Base-by-base conservation (phyloP, 768 basidiomycete species). In the Leucocoprinus sp. region DNA sequence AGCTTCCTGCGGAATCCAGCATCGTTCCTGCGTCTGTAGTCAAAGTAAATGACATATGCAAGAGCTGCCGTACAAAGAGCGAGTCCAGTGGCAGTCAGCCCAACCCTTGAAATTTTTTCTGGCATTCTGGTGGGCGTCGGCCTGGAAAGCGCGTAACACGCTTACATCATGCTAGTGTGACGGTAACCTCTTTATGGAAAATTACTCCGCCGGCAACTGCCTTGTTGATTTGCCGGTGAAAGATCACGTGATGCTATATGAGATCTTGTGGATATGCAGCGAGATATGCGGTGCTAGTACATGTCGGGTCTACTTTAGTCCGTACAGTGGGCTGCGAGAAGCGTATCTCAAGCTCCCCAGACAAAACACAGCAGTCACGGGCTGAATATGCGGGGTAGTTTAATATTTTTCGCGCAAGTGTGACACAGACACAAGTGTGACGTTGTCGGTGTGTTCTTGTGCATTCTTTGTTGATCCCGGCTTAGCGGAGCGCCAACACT, bases 31-130 rank as follows among this genome's bases (percentile, higher is more conserved):
- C 96, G 82, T 69, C 78, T 88, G 70, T 95, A 82, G 72, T 99
- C 96, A 57, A 97, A 99, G 67, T 92, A 97, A 43, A 79, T 74
- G 23, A 86, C 91, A 63, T 97, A 98, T 18, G 81, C 90, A 27
- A 86, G 63, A 29, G 82, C 55, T 37, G 80, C 72, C 35, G 76
- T 74, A 17, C 81, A 72, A 29, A 82, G 63, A 29, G 72, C 67
- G 55, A 71, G 61, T 27, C 68, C 68, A 21, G 73, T 71, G 54
- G 72, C 61, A 42, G 71, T 65, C 56, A 75, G 60, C 48, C 66
- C 57, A 44, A 61, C 52, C 28, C 61, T 58, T 42, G 65, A 59
- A 55, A 65, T 63, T 49, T 60, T 66, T 58, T 61, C 62, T 28
- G 46, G 42, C 68, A 69, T 72, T 56, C 58, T 61, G 58, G 53